Evolutionary conservation across 352 stramenopile species (phyloP), one percentile per base, ranked within the genome.

Genomic region (Peronosclerospora sorghi): DNA sequence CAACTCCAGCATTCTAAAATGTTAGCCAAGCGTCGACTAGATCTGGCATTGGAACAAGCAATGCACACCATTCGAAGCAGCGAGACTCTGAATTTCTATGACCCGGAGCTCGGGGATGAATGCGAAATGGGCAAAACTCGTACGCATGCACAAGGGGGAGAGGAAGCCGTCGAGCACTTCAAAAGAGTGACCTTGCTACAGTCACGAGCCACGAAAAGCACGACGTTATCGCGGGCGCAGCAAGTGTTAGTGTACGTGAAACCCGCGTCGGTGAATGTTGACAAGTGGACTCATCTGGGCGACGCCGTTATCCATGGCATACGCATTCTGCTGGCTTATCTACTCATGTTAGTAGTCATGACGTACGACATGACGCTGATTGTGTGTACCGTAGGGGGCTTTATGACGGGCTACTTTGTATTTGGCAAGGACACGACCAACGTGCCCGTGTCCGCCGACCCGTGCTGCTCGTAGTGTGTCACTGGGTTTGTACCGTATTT

Each of bases 271-370:
- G 49, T 68, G 17, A 73, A 71, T 35, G 71, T 81, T 17, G 62
- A 48, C 62, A 56, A 77, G 36, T 75, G 51, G 54, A 59, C 60
- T 28, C 75, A 87, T 50, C 47, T 82, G 17, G 54, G 53, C 28
- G 71, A 86, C 53, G 74, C 71, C 35, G 18, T 83, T 43, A 53
- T 77, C 60, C 76, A 77, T 21, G 76, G 76, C 3, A 42, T 69
- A 37, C 48, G 66, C n/a, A 83, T 86, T 41, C 39, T 82, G n/a
- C 44, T 88, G 21, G 76, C 76, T 42, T 88, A 86, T 32, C 32
- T 88, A 51, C 62, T 88, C 35, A 88, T 88, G 76, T 67, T 88
- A 13, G 73, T 73, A 39, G 66, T 60, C 44, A 88, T 88, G 76
- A 88, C 76, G 48, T 88, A 88, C 54, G 66, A 85, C 49, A 47